Evolutionary conservation across 345 rosid genomes (phyloP).

Genomic region (Eucalyptus grandis): DNA sequence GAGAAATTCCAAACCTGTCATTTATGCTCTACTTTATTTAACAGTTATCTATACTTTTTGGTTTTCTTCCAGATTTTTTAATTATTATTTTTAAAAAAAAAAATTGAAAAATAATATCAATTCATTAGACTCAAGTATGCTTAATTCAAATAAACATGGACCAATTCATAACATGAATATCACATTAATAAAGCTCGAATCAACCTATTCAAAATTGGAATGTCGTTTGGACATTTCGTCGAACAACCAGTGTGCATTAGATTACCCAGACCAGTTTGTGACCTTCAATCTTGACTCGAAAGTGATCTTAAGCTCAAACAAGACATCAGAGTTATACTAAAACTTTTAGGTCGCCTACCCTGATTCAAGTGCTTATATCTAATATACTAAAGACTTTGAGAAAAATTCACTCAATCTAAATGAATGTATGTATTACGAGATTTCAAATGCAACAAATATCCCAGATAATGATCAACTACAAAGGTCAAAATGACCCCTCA

Average conservation of each 20-base stretch:
- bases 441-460: background rate
- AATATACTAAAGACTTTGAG: background rate
- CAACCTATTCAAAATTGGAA: background rate
- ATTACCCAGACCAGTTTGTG: background rate
- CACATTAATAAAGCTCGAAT: background rate
- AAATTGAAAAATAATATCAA: background rate
- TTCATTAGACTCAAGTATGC: background rate
- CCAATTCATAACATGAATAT: background rate
- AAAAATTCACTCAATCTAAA: background rate
- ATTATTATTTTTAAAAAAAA: background rate
- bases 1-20: background rate
- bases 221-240: background rate
- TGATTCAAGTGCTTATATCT: background rate
- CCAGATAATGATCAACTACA: background rate
- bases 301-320: background rate
- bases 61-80: background rate
- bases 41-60: background rate
- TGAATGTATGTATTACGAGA: background rate
- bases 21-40: background rate
- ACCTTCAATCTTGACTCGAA: background rate
- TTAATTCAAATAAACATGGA: background rate
- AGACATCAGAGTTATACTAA: background rate
- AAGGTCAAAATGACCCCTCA: background rate
- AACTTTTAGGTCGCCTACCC: background rate
- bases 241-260: background rate